Conservation (phyloP, 768 basidiomycete species). For the Mycena alexandri region DNA sequence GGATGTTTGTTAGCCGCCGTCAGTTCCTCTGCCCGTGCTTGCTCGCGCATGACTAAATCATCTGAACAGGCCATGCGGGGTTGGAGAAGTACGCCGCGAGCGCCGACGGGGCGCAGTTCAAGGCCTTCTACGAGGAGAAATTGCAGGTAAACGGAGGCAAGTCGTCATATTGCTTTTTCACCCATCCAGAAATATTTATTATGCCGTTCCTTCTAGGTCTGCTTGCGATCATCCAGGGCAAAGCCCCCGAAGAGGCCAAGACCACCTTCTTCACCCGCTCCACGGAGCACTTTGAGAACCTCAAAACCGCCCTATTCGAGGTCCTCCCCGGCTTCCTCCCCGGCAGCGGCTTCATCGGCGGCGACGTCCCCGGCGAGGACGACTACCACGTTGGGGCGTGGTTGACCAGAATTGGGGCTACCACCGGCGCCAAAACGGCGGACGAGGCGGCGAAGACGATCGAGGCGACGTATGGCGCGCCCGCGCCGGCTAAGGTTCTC, state of each 20-base stretch:
- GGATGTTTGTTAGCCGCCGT: constrained; percentile 56
- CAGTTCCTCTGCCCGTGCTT: constrained; percentile 37
- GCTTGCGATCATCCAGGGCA: constrained; percentile 56
- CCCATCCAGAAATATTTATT: background rate
- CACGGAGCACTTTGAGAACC: constrained; percentile 51
- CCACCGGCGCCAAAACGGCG: constrained; percentile 51
- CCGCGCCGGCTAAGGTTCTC: constrained; percentile 12
- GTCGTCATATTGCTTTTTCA: too few relatives aligned
- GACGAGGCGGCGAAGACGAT: constrained; percentile 54
- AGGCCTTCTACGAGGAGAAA: constrained; percentile 60
- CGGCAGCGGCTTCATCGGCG: constrained; percentile 61
- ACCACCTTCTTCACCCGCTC: constrained; percentile 55
- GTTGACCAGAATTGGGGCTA: constrained; percentile 61
- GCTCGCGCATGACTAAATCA: background rate
- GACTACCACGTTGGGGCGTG: constrained; percentile 69
- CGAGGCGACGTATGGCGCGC: constrained; percentile 50
- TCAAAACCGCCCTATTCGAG: constrained; percentile 53
- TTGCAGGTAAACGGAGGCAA: constrained; percentile 51
- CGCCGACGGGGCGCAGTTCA: constrained; percentile 51
- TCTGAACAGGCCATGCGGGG: constrained; percentile 55
- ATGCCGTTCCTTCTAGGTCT: constrained; percentile 36
- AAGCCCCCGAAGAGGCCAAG: constrained; percentile 50
- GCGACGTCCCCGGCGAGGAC: constrained; percentile 61
- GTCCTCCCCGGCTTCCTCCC: constrained; percentile 58
- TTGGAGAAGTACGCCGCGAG: constrained; percentile 52